Percentiles rank a stretch among this genome's conserved stretches.
These are phyloP conservation scores for Paecilomyces formosus DNA, from an alignment of 2,329 filamentous ascomycete genomes.

Conservation along the genomic window DNA sequence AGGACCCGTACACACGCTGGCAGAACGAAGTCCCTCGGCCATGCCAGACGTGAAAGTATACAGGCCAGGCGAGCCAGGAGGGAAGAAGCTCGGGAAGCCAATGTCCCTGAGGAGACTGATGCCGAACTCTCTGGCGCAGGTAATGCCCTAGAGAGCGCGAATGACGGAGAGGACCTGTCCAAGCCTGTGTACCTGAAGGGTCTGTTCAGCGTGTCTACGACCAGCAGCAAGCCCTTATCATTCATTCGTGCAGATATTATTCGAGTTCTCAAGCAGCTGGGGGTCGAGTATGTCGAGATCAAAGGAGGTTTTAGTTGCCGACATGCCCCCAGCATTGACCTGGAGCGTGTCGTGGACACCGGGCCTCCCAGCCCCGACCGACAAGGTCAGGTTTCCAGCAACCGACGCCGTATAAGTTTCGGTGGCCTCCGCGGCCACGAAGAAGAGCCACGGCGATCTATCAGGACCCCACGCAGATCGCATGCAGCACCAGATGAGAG, in stretches of 20 bases:
- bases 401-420: conserved; percentile 77
- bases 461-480: conserved; percentile 50
- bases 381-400: conserved; percentile 44
- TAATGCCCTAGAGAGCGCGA: conserved; percentile 43
- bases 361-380: conserved; percentile 51
- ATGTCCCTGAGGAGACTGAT: conserved; percentile 87
- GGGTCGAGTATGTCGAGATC: conserved; percentile 88
- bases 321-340: conserved; percentile 81
- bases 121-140: conserved; percentile 59
- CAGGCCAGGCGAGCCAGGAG: conserved; percentile 72
- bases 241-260: conserved; percentile 87
- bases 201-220: conserved; percentile 93
- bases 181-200: conserved; percentile 96
- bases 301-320: conserved; percentile 87
- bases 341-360: conserved; percentile 62
- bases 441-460: conserved; percentile 42
- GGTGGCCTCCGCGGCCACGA: conserved; percentile 62
- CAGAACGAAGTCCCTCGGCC: conserved; percentile 79
- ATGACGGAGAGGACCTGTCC: conserved; percentile 61
- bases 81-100: conserved; percentile 64
- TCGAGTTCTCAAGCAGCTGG: conserved; percentile 76
- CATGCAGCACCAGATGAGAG: conserved; percentile 55
- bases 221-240: conserved; percentile 79
- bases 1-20: conserved; percentile 56
- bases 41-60: conserved; percentile 84